These are phyloP conservation scores for Mortierella sp. DNA, from an alignment of 371 early-diverging fungal species.

Conservation along the genomic window DNA sequence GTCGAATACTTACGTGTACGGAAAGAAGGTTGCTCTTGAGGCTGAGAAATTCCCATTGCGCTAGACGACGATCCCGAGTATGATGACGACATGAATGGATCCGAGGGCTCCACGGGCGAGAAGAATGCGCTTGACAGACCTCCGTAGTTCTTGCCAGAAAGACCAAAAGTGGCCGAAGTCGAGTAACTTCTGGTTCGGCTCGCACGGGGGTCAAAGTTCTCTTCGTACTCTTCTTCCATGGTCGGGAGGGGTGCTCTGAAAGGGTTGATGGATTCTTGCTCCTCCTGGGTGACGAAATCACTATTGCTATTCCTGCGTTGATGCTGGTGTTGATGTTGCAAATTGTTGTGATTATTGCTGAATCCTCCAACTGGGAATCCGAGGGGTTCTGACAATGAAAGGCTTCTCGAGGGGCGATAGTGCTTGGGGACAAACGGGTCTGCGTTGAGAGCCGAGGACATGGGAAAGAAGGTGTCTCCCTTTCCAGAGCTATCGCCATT, in stretches of 20 bases:
- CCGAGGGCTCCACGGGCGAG: background rate
- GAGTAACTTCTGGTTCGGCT: conserved; percentile 42
- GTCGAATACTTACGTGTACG: conserved; percentile 20
- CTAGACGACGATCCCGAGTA: conserved; percentile 3
- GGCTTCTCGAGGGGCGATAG: conserved; percentile 26
- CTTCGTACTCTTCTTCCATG: conserved; percentile 48
- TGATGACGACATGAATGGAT: conserved; percentile 16
- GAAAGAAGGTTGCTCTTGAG: conserved; percentile 20
- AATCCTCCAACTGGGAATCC: conserved; percentile 16
- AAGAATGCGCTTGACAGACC: conserved; percentile 18
- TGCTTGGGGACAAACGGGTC: conserved; percentile 31
- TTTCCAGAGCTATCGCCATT: conserved; percentile 1
- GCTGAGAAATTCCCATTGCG: background rate
- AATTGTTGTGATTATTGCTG: conserved; percentile 9
- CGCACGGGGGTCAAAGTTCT: conserved; percentile 29
- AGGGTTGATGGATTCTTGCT: conserved; percentile 13
- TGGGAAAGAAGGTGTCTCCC: conserved; percentile 19
- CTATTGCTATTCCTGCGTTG: background rate
- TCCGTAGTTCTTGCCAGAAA: conserved; percentile 18
- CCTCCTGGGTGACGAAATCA: conserved; percentile 25
- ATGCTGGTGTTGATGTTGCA: background rate
- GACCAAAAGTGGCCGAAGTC: conserved; percentile 46
- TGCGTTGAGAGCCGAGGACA: conserved; percentile 23
- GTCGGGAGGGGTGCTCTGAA: conserved; percentile 24
- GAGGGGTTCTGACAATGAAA: conserved; percentile 40